Conservation (phyloP, 768 basidiomycete genomes). For the Coprinopsis cinerea region DNA sequence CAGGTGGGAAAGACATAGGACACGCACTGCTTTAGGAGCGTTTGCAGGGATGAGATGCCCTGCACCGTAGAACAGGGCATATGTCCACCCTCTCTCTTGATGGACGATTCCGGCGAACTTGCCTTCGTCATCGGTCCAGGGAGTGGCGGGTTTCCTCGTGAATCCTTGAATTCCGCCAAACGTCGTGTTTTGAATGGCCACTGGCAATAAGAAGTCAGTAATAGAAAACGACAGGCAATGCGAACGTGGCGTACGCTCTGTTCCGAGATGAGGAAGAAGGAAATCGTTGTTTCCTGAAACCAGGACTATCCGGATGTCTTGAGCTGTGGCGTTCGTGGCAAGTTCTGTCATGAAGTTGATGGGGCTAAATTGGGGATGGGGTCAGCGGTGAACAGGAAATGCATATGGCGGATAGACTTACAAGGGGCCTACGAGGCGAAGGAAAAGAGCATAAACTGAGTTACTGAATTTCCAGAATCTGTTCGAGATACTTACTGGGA, state of each 20-base stretch:
- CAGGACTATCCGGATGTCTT: conserved; percentile 46
- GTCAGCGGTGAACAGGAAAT: neutral
- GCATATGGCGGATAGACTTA: conserved; percentile 16
- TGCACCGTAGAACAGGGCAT: conserved; percentile 35
- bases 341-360: conserved; percentile 60
- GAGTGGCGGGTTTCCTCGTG: conserved; percentile 59
- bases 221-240: neutral
- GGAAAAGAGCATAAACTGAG: neutral
- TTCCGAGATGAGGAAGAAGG: conserved; percentile 55
- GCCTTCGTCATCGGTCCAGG: conserved; percentile 56
- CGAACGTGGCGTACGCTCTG: conserved; percentile 42
- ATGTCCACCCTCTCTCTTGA: conserved; percentile 68
- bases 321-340: conserved; percentile 56
- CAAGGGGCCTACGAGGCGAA: conserved; percentile 24
- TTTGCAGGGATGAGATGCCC: conserved; percentile 36
- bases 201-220: conserved; percentile 24
- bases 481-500: conserved; percentile 26
- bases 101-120: conserved; percentile 64
- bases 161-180: conserved; percentile 77
- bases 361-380: conserved; percentile 32
- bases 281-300: conserved; percentile 69
- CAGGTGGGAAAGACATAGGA: neutral
- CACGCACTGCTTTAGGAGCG: conserved; percentile 33
- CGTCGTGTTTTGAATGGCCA: conserved; percentile 70
- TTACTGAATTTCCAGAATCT: neutral